Evolutionary conservation across 2,329 filamentous ascomycete species (phyloP), one percentile per base, ranked within the genome.

Genomic region (Zasmidium cellare): DNA sequence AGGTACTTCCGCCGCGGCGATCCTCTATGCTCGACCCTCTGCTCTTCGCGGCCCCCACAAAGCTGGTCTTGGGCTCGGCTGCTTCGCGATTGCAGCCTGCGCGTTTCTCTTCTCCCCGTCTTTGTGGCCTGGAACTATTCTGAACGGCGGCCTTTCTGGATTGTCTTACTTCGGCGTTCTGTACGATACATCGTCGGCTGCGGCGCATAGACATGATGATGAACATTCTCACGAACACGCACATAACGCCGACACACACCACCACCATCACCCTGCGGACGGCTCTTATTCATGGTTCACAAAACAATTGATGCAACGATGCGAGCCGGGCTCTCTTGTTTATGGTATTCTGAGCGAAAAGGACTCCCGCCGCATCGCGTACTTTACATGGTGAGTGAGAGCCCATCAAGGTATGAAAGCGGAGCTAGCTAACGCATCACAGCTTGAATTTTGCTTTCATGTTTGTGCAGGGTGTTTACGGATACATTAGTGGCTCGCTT

Each of bases 381-480:
- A 99, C 75, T 99, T 97, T 68, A 96, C 96, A 86, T 84, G 82
- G 90, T 96, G 80, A 70, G 87, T 72, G 16, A 22, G 9, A 20
- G 9, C 12, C 49, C 48, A 44, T 57, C 55, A 48, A 62, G 51
- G 55, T 46, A 23, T 44, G 31, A 23, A 41, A 50, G 35, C 46
- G 49, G 25, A 38, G 22, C 28, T 24, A 53, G 50, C 62, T 67
- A 49, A 66, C 41, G 20, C 11, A 16, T 7, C 2, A 18, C 70
- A 96, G 91, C 61, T 83, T 99, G 55, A 99, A 99, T 72, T 92
- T 99, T 67, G 82, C 81, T 6, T 99, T 99, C 74, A 99, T 99
- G 94, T 78, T 90, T 31, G 86, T 99, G 1, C 94, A 99, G 70
- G 89, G 92, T 44, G 91, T 93, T 61, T 99, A 99, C 70, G 94